Conservation (phyloP, 441 rosid genomes). For the Pelargonium australe region DNA sequence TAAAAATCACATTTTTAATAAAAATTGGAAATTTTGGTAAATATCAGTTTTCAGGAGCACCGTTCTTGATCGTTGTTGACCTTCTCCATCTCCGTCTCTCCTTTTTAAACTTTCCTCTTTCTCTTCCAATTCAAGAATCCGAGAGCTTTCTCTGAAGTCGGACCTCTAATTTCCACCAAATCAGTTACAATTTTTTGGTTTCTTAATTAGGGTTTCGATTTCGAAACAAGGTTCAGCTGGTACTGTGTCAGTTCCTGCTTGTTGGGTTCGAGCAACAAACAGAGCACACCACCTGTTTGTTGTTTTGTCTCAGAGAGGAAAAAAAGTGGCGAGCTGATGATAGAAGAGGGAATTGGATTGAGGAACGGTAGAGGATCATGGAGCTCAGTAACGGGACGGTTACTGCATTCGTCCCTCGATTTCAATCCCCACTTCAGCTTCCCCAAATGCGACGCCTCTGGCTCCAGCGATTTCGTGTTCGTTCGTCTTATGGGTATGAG, state of each 20-base stretch:
- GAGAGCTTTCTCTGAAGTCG: background rate
- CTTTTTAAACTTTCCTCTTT: background rate
- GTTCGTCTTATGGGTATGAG: slow-evolving; percentile 1
- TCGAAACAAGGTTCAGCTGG: background rate
- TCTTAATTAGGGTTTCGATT: background rate
- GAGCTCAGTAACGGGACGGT: background rate
- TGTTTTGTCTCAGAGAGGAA: background rate
- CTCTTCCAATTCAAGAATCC: background rate
- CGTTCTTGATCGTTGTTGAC: background rate
- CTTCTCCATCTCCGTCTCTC: background rate
- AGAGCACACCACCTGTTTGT: background rate
- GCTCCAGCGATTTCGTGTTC: background rate
- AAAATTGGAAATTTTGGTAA: background rate
- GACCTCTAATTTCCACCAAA: background rate
- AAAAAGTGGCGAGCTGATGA: background rate
- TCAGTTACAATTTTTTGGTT: background rate
- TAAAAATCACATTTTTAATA: background rate
- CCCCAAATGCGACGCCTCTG: background rate
- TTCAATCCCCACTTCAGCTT: background rate
- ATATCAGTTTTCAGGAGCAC: background rate
- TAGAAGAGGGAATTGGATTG: background rate
- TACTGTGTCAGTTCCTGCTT: background rate
- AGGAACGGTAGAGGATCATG: slow-evolving; percentile 3
- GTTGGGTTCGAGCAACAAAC: background rate
- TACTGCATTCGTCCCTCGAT: background rate